Conservation (phyloP, 352 stramenopile species). For the Phytophthora multivora region DNA sequence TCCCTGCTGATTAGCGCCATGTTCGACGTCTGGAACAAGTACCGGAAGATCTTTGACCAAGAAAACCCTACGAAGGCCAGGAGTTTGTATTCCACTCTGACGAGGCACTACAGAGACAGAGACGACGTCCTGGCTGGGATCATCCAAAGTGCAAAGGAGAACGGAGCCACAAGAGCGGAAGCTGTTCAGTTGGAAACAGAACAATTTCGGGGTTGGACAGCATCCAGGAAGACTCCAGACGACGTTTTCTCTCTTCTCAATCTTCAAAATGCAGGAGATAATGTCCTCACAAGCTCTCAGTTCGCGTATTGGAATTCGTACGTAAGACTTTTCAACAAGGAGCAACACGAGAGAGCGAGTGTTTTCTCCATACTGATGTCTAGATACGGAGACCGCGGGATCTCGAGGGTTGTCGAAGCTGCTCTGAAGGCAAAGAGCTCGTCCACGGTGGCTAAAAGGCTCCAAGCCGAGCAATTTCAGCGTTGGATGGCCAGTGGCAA, state of each 20-base stretch:
- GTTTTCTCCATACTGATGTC: background rate
- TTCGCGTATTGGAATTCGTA: background rate
- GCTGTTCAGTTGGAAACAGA: background rate
- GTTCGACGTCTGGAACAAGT: background rate
- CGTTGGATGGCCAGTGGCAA: background rate
- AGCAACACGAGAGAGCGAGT: background rate
- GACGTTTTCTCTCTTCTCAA: background rate
- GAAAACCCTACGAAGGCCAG: background rate
- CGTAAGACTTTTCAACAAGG: background rate
- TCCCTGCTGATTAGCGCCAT: background rate
- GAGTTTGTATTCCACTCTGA: background rate
- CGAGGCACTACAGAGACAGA: background rate
- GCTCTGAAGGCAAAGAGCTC: background rate
- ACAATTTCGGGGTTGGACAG: background rate
- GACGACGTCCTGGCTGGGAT: background rate
- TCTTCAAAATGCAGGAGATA: background rate
- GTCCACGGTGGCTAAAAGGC: background rate
- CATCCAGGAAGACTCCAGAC: background rate
- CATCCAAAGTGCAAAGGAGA: background rate
- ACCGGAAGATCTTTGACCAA: background rate
- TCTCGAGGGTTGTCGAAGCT: background rate
- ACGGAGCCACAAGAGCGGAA: background rate
- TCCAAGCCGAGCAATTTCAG: background rate
- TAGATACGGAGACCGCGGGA: background rate
- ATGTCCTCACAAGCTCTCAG: background rate